Percentiles rank a stretch among this genome's conserved stretches.
These are phyloP conservation scores for Ceriops tagal DNA, from an alignment of 345 rosid species.

Conservation along the genomic window DNA sequence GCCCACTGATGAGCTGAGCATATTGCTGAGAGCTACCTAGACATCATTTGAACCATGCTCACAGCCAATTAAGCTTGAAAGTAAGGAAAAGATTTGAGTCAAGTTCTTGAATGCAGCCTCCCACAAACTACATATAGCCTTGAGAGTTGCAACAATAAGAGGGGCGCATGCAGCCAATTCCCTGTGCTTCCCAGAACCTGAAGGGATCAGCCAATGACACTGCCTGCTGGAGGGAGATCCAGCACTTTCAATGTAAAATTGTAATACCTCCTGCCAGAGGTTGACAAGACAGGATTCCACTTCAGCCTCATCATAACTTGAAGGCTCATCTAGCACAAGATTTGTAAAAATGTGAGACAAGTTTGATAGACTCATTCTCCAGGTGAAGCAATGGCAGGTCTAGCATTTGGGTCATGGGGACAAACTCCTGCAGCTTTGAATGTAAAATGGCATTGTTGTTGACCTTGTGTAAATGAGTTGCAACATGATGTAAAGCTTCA, in stretches of 20 bases:
- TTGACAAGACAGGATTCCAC: slow-evolving; percentile 66
- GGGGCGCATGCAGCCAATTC: slow-evolving; percentile 81
- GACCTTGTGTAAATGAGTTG: slow-evolving; percentile 70
- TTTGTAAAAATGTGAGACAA: slow-evolving; percentile 87
- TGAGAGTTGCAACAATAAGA: slow-evolving; percentile 66
- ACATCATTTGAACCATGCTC: slow-evolving; percentile 3
- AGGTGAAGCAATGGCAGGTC: slow-evolving; percentile 88
- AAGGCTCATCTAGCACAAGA: slow-evolving; percentile 57
- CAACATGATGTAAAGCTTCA: slow-evolving; percentile 74
- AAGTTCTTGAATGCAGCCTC: slow-evolving; percentile 67
- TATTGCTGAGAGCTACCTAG: slow-evolving; percentile 1
- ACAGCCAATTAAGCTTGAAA: neutral
- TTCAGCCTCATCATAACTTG: slow-evolving; percentile 45
- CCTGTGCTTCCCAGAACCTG: slow-evolving; percentile 83
- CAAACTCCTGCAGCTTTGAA: slow-evolving; percentile 70
- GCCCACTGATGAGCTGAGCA: neutral
- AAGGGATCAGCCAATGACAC: slow-evolving; percentile 62
- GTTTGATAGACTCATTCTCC: slow-evolving; percentile 90
- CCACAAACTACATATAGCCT: slow-evolving; percentile 72
- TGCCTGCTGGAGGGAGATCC: slow-evolving; percentile 34
- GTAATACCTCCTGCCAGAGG: slow-evolving; percentile 72
- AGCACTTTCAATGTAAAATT: slow-evolving; percentile 62
- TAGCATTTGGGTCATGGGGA: slow-evolving; percentile 88
- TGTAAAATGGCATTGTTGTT: slow-evolving; percentile 58
- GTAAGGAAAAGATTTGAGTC: slow-evolving; percentile 4